Conservation (phyloP, 2,329 filamentous ascomycete genomes). For the Tolypocladium pustulatum region DNA sequence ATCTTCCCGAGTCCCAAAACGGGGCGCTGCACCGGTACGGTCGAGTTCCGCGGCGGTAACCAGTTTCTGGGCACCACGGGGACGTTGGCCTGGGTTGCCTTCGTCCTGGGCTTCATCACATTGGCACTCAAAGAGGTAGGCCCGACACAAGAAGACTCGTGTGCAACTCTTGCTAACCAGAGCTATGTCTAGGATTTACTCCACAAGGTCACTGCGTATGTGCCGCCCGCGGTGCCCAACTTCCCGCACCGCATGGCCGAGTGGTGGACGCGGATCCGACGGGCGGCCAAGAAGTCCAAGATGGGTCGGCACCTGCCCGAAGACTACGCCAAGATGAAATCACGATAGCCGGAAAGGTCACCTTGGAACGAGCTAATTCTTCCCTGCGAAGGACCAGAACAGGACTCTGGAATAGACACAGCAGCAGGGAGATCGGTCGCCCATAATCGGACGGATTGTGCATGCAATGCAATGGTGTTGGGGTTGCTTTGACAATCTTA, state of each 20-base stretch:
- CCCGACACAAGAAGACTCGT: not conserved
- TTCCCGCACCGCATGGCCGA: slow-evolving; percentile 17
- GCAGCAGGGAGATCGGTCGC: no score
- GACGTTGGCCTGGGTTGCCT: slow-evolving; percentile 27
- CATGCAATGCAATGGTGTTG: no score
- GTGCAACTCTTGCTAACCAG: not conserved
- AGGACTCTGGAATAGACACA: no score
- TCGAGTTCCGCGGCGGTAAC: slow-evolving; percentile 28
- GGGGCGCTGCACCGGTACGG: slow-evolving; percentile 24
- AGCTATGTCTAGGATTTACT: slow-evolving; percentile 18
- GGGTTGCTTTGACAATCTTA: not conserved
- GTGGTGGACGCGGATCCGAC: slow-evolving; percentile 24
- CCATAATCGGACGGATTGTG: no score
- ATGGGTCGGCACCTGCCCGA: slow-evolving; percentile 22
- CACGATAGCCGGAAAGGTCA: slow-evolving; percentile 2
- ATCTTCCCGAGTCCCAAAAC: slow-evolving; percentile 26
- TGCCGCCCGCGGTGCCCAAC: slow-evolving; percentile 15
- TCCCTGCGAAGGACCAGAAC: not conserved
- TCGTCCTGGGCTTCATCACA: slow-evolving; percentile 27
- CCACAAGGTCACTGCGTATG: slow-evolving; percentile 15
- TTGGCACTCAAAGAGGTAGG: slow-evolving; percentile 24
- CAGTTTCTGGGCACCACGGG: slow-evolving; percentile 26
- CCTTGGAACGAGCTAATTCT: not conserved
- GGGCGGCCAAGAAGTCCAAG: slow-evolving; percentile 23
- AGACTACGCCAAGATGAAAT: slow-evolving; percentile 21